phyloP scores from a whole-genome alignment of 2,329 filamentous ascomycete genomes.

The Colletotrichum phormii region DNA sequence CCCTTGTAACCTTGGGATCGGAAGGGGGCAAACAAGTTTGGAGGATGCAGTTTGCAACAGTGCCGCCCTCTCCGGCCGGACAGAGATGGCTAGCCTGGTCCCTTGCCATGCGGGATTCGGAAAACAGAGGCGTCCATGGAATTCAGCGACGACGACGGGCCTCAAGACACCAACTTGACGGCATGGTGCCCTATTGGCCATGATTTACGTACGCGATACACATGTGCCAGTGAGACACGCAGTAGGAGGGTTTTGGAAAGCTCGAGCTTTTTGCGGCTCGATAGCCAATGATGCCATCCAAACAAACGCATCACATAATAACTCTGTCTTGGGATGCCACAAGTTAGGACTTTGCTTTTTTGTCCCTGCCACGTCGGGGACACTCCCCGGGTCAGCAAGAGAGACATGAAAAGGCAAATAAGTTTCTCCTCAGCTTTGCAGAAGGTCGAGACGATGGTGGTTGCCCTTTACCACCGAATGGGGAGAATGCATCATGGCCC shows the following conservation, averaged over 20 bases:
- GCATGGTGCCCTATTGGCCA: background rate
- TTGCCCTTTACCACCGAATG: background rate
- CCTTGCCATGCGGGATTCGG: background rate
- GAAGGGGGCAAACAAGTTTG: background rate
- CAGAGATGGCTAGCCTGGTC: background rate
- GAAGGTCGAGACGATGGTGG: background rate
- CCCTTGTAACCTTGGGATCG: background rate
- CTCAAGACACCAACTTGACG: background rate
- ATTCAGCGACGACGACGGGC: background rate
- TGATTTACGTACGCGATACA: background rate
- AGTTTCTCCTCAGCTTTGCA: background rate
- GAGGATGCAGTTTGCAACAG: background rate
- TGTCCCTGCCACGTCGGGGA: constrained; percentile 8
- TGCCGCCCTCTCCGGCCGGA: background rate
- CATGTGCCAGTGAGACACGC: background rate
- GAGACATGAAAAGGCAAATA: background rate
- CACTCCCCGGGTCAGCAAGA: background rate
- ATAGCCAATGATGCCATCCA: constrained; percentile 17
- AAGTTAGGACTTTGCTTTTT: background rate
- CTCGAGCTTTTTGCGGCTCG: constrained; percentile 22
- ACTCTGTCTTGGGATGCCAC: background rate
- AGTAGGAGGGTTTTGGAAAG: background rate
- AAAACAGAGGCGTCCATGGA: background rate
- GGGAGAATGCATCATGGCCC: background rate
- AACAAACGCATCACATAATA: constrained; percentile 22